A percentile compares a stretch with the other conserved stretches of the same genome.
Evolutionary conservation across 345 rosid genomes (phyloP).

Genomic region (Citrus unshiu): DNA sequence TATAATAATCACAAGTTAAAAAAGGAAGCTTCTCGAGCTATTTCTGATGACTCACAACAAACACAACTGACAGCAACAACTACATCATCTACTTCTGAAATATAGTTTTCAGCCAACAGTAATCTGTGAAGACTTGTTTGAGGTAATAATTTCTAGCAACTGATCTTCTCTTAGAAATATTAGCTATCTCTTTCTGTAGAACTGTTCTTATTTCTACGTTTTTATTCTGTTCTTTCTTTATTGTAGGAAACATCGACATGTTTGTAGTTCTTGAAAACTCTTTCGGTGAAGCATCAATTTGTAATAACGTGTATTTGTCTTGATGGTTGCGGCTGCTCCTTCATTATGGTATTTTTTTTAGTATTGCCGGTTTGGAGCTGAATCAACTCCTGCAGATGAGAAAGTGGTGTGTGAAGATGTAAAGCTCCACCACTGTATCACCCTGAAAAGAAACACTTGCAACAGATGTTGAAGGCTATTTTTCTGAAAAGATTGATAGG

Average conservation of each 20-base stretch:
- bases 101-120: constrained; percentile 5
- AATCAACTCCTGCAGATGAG: neutral
- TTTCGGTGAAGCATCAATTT: neutral
- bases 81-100: constrained; percentile 29
- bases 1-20: constrained; percentile 85
- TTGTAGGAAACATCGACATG: neutral
- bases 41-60: constrained; percentile 28
- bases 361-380: constrained; percentile 10
- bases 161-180: neutral
- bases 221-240: neutral
- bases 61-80: constrained; percentile 45
- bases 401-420: constrained; percentile 1
- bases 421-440: neutral
- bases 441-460: neutral
- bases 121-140: constrained; percentile 4
- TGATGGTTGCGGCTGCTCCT: constrained; percentile 14
- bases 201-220: neutral
- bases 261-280: neutral
- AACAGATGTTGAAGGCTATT: neutral
- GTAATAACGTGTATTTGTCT: neutral
- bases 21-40: constrained; percentile 65
- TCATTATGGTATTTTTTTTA: neutral
- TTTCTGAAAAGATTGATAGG: neutral
- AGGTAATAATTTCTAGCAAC: constrained; percentile 19
- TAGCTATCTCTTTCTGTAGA: neutral